A percentile compares a stretch with the other conserved stretches of the same genome.
Evolutionary conservation across 306 rosid genomes (phyloP).

Genomic region (Ormosia semicastrata): DNA sequence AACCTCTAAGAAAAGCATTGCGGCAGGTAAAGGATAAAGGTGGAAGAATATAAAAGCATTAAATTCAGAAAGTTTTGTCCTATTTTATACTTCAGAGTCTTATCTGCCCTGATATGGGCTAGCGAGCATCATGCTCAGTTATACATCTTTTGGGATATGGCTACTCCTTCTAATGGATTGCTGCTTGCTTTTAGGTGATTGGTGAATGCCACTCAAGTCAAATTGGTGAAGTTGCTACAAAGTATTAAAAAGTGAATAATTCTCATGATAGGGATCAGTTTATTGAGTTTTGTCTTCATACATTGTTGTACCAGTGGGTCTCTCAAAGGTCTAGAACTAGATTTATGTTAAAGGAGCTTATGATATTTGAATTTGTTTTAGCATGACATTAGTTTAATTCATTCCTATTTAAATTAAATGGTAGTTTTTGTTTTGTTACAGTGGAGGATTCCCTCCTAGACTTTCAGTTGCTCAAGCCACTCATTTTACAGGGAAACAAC

Average conservation of each 20-base stretch:
- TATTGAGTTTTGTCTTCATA: slow-evolving; percentile 85
- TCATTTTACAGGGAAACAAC: no score
- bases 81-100: not conserved
- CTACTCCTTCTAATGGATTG: slow-evolving; percentile 19
- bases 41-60: not conserved
- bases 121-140: slow-evolving; percentile 6
- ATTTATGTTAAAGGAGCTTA: slow-evolving; percentile 23
- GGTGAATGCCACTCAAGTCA: slow-evolving; percentile 76
- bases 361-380: no score
- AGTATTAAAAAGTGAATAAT: slow-evolving; percentile 54
- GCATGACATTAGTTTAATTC: no score
- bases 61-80: not conserved
- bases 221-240: slow-evolving; percentile 61
- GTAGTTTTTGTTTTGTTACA: no score
- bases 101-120: not conserved
- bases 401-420: no score
- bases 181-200: slow-evolving; percentile 64
- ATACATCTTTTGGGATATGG: slow-evolving; percentile 23
- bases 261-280: slow-evolving; percentile 65
- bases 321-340: slow-evolving; percentile 64
- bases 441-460: no score
- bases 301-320: slow-evolving; percentile 74
- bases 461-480: no score
- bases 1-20: not conserved
- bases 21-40: not conserved